Conservation (phyloP, 2,329 filamentous ascomycete genomes). For the Colletotrichum tropicicola region DNA sequence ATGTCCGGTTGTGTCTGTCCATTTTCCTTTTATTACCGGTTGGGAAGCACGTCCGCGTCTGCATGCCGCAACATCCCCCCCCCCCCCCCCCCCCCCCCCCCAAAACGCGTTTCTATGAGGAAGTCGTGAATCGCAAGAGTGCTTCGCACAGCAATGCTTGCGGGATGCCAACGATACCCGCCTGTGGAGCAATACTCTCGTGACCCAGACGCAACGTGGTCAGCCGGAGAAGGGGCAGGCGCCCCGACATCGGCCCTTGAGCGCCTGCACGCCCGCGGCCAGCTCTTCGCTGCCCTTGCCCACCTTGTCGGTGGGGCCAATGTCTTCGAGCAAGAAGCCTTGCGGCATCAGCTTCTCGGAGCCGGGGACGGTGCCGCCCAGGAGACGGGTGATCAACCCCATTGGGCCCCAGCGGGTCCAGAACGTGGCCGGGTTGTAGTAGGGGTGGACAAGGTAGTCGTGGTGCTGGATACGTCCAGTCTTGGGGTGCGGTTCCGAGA, state of each 20-base stretch:
- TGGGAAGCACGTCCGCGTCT: too few relatives aligned
- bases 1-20: too few relatives aligned
- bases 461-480: slow-evolving; percentile 60
- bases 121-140: too few relatives aligned
- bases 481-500: slow-evolving; percentile 59
- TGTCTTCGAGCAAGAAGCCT: slow-evolving; percentile 65
- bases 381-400: slow-evolving; percentile 55
- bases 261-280: slow-evolving; percentile 36
- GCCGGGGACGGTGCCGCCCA: slow-evolving; percentile 57
- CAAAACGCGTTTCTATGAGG: too few relatives aligned
- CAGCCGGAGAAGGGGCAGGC: slow-evolving; percentile 27
- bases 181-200: too few relatives aligned
- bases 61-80: too few relatives aligned
- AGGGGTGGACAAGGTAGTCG: slow-evolving; percentile 70
- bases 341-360: slow-evolving; percentile 52
- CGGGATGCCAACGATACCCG: too few relatives aligned
- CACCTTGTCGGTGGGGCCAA: slow-evolving; percentile 68
- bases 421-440: slow-evolving; percentile 67
- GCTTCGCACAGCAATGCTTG: too few relatives aligned
- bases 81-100: too few relatives aligned
- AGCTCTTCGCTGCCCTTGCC: slow-evolving; percentile 61
- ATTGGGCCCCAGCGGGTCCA: slow-evolving; percentile 70
- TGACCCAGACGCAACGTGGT: background rate
- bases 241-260: slow-evolving; percentile 7
- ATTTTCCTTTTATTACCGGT: too few relatives aligned